These are phyloP conservation scores for Phaeosphaeriaceae sp. DNA, from an alignment of 2,329 filamentous ascomycete species.

Conservation along the genomic window DNA sequence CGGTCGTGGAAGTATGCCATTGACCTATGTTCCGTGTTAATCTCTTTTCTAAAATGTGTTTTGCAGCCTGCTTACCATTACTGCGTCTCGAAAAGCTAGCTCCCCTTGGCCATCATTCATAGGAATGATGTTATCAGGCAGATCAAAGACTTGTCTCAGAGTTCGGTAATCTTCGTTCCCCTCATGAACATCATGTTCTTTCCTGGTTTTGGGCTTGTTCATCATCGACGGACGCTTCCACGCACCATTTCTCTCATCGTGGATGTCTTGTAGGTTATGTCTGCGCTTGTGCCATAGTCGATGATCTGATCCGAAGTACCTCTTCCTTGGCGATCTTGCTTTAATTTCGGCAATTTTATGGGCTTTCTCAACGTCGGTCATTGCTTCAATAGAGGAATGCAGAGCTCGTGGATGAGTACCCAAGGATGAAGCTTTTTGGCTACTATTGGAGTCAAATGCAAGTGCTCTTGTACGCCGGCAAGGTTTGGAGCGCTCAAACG, in stretches of 20 bases:
- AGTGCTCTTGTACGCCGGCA: neutral
- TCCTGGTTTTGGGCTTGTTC: neutral
- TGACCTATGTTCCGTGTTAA: slow-evolving; percentile 21
- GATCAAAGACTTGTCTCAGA: slow-evolving; percentile 23
- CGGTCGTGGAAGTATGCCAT: slow-evolving; percentile 28
- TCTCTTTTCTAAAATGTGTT: neutral
- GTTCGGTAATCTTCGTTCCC: neutral
- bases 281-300: slow-evolving; percentile 24
- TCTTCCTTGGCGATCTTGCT: slow-evolving; percentile 46
- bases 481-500: slow-evolving; percentile 9
- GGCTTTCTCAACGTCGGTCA: slow-evolving; percentile 27
- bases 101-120: slow-evolving; percentile 32
- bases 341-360: slow-evolving; percentile 33
- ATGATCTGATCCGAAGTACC: slow-evolving; percentile 24
- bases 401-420: slow-evolving; percentile 9
- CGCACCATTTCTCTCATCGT: slow-evolving; percentile 24
- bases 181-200: neutral
- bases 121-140: slow-evolving; percentile 32
- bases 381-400: slow-evolving; percentile 16
- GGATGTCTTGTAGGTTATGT: slow-evolving; percentile 16
- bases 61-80: slow-evolving; percentile 18
- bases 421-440: slow-evolving; percentile 13
- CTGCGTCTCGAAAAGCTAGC: slow-evolving; percentile 37
- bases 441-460: neutral
- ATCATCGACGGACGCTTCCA: slow-evolving; percentile 6